Evolutionary conservation across 2,329 filamentous ascomycete species (phyloP), one percentile per base, ranked within the genome.

Genomic region (Aspergillus sp.): DNA sequence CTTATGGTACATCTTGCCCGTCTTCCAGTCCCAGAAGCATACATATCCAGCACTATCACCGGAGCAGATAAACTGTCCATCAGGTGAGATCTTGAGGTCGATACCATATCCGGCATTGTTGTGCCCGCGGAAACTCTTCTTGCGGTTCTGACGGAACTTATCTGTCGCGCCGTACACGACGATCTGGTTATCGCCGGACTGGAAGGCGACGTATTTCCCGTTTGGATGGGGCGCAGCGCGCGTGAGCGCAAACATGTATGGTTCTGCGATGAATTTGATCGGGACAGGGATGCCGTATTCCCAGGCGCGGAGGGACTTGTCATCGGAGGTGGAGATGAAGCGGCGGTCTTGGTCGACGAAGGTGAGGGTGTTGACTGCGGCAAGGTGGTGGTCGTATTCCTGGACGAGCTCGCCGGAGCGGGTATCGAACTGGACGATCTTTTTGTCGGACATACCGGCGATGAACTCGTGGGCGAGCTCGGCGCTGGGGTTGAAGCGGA

Each of bases 21-120:
- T 97, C 84, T 99, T 99, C 91, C 93, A 99, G 76, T 98, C 95
- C 91, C 93, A 99, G 78, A 98, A 97, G 76, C 90, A 96, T 48
- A 96, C 86, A 68, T 85, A 97, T 36, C 96, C 95, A 15, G 85
- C 91, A 51, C 86, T 90, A 74, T 99, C 95, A 60, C 95, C 95
- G 17, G 85, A 90, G 18, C 87, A 89, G 54, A 99, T 81, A 73
- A 97, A 96, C 71, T 96, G 91, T 0, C 95, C 95, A 72, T 98
- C 95, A 1, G 93, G 91, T 67, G 87, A 91, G 70, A 96, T 89
- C 52, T 89, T 87, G 50, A 99, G 83, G 68, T 96, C 95, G 61
- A 98, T 91, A 2, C 89, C 93, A 68, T 96, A 93, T 3, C 96
- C 95, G 2, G 93, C 92, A 61, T 93, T 96, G 73, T 99, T 97